Evolutionary conservation across 768 basidiomycete species (phyloP).

Genomic region (Lactifluus subvellereus): DNA sequence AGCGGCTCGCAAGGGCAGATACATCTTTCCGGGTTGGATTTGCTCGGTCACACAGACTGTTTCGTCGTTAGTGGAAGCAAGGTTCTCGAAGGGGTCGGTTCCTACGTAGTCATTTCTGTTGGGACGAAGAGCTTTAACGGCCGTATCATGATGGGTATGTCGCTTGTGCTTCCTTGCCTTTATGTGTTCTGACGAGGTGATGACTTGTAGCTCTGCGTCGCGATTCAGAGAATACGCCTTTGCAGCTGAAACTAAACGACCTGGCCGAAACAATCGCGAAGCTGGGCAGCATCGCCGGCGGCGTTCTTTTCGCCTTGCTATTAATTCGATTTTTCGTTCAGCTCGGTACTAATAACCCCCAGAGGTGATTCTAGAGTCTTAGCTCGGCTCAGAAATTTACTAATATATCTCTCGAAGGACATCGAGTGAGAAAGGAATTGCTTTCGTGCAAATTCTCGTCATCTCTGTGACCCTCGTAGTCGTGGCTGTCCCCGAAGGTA

Average conservation of each 20-base stretch:
- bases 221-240: constrained; percentile 83
- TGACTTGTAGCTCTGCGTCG: constrained; percentile 64
- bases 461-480: constrained; percentile 91
- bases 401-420: constrained; percentile 38
- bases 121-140: constrained; percentile 94
- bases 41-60: constrained; percentile 69
- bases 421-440: constrained; percentile 77
- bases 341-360: constrained; percentile 55
- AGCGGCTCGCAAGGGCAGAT: constrained; percentile 24
- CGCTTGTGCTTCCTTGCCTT: constrained; percentile 2
- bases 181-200: background rate
- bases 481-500: constrained; percentile 82
- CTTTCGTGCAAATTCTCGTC: constrained; percentile 89
- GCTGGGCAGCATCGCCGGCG: constrained; percentile 75
- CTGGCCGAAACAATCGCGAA: constrained; percentile 97
- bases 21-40: constrained; percentile 26
- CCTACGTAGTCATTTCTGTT: constrained; percentile 88
- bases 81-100: constrained; percentile 90
- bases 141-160: constrained; percentile 93
- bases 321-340: constrained; percentile 96
- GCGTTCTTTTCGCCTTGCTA: constrained; percentile 71
- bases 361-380: constrained; percentile 37
- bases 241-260: constrained; percentile 87
- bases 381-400: background rate
- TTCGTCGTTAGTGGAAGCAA: constrained; percentile 90